A percentile compares a stretch with the other conserved stretches of the same genome.
These are phyloP conservation scores for Diplodia corticola DNA, from an alignment of 2,329 filamentous ascomycete species.

Conservation along the genomic window DNA sequence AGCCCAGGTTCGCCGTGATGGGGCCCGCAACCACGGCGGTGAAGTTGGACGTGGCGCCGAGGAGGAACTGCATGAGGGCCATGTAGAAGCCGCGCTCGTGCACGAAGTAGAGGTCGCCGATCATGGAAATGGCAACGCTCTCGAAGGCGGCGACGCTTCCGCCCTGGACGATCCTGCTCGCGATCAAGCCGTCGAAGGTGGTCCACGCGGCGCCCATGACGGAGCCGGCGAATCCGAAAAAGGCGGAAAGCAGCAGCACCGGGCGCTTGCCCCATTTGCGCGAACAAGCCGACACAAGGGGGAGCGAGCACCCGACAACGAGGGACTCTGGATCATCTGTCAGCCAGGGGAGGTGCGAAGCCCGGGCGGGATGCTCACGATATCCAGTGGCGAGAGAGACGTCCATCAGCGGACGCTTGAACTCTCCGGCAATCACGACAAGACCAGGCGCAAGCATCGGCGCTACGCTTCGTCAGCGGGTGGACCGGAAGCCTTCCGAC, in stretches of 20 bases:
- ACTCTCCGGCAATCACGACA: constrained; percentile 36
- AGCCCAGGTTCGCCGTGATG: constrained; percentile 36
- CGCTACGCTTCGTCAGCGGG: constrained; percentile 23
- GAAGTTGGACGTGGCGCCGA: constrained; percentile 25
- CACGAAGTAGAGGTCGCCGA: constrained; percentile 52
- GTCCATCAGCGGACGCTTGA: constrained; percentile 32
- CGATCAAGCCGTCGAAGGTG: constrained; percentile 50
- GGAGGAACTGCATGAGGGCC: constrained; percentile 44
- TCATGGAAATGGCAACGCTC: constrained; percentile 41
- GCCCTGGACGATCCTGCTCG: constrained; percentile 48
- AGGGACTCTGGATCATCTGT: constrained; percentile 31
- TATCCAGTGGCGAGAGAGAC: constrained; percentile 42
- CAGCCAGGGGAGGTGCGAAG: not conserved
- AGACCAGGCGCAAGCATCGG: constrained; percentile 39
- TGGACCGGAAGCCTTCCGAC: not conserved
- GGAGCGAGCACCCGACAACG: constrained; percentile 36
- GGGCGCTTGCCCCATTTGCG: constrained; percentile 50
- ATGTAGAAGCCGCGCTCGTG: constrained; percentile 53
- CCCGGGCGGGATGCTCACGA: not conserved
- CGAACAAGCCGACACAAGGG: constrained; percentile 38
- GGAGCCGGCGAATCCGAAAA: constrained; percentile 26
- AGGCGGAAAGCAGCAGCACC: constrained; percentile 47
- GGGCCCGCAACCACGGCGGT: constrained; percentile 2
- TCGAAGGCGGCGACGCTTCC: constrained; percentile 41
- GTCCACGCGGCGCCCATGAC: constrained; percentile 44